phyloP scores from a whole-genome alignment of 2,329 filamentous ascomycete genomes.

The Aspergillus arachidicola region DNA sequence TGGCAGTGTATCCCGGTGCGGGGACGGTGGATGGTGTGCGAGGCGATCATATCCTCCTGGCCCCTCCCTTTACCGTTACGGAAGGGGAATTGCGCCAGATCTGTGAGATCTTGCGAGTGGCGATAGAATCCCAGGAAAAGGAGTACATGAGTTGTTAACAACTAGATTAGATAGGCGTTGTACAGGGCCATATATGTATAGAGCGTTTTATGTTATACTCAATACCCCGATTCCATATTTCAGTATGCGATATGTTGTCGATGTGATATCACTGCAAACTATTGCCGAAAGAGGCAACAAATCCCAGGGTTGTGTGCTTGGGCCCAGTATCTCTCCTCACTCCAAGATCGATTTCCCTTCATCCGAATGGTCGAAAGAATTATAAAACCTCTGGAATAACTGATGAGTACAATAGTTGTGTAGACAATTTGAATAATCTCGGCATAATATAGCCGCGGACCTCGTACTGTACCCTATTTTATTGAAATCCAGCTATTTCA shows the following conservation, averaged over 20 bases:
- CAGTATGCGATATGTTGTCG: too few relatives aligned
- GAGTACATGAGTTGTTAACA: not conserved
- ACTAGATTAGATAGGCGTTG: not conserved
- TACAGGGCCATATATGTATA: not conserved
- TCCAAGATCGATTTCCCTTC: not conserved
- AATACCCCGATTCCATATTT: not conserved
- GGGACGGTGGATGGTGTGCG: conserved; percentile 1
- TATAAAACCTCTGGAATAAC: too few relatives aligned
- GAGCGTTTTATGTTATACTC: not conserved
- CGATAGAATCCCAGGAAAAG: not conserved
- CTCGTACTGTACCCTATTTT: too few relatives aligned
- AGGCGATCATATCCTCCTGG: conserved; percentile 1
- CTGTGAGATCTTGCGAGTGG: not conserved
- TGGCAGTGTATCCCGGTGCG: conserved; percentile 1
- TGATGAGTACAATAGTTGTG: too few relatives aligned
- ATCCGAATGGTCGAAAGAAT: not conserved
- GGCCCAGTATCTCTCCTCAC: not conserved
- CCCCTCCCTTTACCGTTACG: not conserved
- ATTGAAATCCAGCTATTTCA: not conserved
- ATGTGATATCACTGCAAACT: not conserved
- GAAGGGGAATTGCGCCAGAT: not conserved
- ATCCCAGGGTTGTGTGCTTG: not conserved
- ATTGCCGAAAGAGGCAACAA: not conserved
- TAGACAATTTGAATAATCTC: not conserved
- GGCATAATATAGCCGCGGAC: not conserved